phyloP scores from a whole-genome alignment of 257 asterid genomes.

The Paulownia fortunei region DNA sequence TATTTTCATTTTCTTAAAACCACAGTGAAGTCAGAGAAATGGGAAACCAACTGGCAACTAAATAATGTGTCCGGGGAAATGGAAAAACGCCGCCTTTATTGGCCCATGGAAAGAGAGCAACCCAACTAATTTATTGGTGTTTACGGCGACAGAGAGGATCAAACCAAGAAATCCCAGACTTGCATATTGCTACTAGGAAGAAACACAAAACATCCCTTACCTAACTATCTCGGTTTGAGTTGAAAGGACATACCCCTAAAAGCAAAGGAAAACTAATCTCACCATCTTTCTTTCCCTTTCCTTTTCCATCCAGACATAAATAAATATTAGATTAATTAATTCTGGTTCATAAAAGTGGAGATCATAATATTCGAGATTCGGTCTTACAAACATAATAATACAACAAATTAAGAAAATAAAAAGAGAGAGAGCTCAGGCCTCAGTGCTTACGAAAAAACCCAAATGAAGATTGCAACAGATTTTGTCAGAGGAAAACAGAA shows the following conservation, averaged over 20 bases:
- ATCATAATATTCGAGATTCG: too few relatives aligned
- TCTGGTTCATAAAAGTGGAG: too few relatives aligned
- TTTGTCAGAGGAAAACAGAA: background rate
- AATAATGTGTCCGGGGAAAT: background rate
- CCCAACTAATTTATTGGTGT: background rate
- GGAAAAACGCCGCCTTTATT: background rate
- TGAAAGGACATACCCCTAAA: background rate
- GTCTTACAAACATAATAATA: too few relatives aligned
- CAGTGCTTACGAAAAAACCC: background rate
- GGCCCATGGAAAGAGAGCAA: slow-evolving; percentile 9
- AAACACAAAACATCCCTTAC: too few relatives aligned
- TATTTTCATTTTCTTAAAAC: background rate
- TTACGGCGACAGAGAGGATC: background rate
- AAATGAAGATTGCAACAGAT: background rate
- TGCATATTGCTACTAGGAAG: too few relatives aligned
- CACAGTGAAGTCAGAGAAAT: too few relatives aligned
- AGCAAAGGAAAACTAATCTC: background rate
- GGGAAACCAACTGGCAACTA: background rate
- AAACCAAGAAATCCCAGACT: too few relatives aligned
- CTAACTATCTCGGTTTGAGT: too few relatives aligned
- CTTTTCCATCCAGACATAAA: background rate
- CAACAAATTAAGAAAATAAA: background rate
- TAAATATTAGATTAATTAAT: too few relatives aligned
- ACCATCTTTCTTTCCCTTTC: background rate
- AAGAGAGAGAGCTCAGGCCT: background rate